Evolutionary conservation across 1,139 yeast species (phyloP), one percentile per base, ranked within the genome.

Genomic region (Ogataea hybrid): DNA sequence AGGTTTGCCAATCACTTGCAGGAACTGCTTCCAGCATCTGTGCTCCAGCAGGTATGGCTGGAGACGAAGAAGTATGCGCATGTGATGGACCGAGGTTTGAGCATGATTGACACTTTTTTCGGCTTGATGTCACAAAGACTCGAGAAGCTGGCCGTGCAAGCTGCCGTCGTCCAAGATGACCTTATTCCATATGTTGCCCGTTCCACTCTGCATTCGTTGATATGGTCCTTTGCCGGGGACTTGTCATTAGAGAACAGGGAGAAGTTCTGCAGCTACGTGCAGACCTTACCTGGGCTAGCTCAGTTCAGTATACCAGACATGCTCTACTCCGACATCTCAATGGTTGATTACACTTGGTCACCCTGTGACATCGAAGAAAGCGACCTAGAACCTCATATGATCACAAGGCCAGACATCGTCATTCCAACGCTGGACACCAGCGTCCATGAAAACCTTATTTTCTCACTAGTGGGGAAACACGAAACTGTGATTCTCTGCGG

Each of bases 341-440:
- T 69, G 2, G 75, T 79, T 0, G 72, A 68, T 4, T 72, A 75
- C 17, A 65, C 65, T 1, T 79, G 88, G 86, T 53, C 58, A 1
- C 58, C 67, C 4, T 72, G 81, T 73, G 51, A 63, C 1, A 82
- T 85, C 2, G 73, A 73, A 0, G 50, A 55, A 0, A 53, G 68
- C 1, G 75, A 75, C 9, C 62, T 87, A 8, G 88, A 84, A 39
- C 75, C 89, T 0, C 81, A 80, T 37, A 77, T 82, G 35, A 77
- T 88, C 2, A 59, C 73, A 4, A 70, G 75, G 36, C 80, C 95
- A 0, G 81, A 78, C 50, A 64, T 80, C 0, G 78, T 90, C 1
- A 73, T 92, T 5, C 88, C 95, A 0, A 92, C 97, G 0, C 58
- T 77, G 2, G 97, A 89, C 51, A 90, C 97, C 0, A 60, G 73